Evolutionary conservation across 305 asterid genomes (phyloP).

Genomic region (Solanum aculeatissimum): DNA sequence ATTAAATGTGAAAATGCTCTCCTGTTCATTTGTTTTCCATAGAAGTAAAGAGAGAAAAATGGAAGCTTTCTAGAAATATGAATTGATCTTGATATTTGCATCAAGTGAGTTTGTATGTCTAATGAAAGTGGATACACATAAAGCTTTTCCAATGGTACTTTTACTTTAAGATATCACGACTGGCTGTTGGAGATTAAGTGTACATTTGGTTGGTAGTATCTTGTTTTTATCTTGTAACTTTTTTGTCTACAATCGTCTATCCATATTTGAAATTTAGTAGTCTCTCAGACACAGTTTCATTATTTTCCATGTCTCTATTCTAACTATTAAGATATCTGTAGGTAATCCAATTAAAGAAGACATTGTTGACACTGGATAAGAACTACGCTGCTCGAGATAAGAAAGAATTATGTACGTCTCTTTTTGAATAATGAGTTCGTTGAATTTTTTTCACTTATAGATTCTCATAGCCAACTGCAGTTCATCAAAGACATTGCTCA

Average conservation of each 20-base stretch:
- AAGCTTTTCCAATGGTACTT: background rate
- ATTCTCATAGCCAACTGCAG: background rate
- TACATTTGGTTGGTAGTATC: background rate
- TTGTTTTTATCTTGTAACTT: background rate
- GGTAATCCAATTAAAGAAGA: slow-evolving; percentile 58
- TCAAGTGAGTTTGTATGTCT: background rate
- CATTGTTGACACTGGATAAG: slow-evolving; percentile 60
- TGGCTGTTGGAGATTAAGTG: background rate
- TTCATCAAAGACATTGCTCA: background rate
- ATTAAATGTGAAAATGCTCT: background rate
- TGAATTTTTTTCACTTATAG: background rate
- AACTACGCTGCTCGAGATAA: slow-evolving; percentile 73
- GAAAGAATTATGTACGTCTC: slow-evolving; percentile 59
- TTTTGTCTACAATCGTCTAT: background rate
- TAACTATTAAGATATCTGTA: slow-evolving; percentile 16
- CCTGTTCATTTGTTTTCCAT: background rate
- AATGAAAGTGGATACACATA: background rate
- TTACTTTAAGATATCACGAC: background rate
- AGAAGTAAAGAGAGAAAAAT: background rate
- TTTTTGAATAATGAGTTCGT: background rate
- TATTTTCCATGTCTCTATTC: background rate
- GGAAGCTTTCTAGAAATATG: background rate
- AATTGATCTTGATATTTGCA: background rate
- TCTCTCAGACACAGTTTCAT: background rate
- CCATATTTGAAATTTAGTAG: background rate